Conservation (phyloP, 352 stramenopile genomes). For the Stramenopiles sp. region DNA sequence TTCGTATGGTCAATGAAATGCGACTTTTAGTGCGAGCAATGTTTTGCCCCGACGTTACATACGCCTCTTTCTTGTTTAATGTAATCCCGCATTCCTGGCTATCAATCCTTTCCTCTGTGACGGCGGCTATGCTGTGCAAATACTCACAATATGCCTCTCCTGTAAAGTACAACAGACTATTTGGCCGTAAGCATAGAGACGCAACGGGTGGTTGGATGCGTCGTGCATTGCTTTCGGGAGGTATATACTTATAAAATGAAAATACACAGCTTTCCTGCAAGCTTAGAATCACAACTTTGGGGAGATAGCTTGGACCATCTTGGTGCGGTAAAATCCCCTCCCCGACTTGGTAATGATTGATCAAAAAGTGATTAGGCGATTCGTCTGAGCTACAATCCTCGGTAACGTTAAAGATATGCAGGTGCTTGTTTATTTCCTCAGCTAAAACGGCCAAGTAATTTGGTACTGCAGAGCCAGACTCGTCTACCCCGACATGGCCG, state of each 20-base stretch:
- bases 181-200: neutral
- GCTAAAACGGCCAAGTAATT: neutral
- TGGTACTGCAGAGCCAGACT: neutral
- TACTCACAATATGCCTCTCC: neutral
- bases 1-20: neutral
- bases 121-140: neutral
- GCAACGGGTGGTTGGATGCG: neutral
- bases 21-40: neutral
- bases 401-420: neutral
- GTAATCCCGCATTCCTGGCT: neutral
- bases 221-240: neutral
- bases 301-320: neutral
- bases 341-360: neutral
- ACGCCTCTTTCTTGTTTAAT: neutral
- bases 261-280: neutral
- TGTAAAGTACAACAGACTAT: neutral
- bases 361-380: neutral
- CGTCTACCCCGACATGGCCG: neutral
- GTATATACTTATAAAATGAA: neutral
- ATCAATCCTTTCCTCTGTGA: neutral
- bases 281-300: neutral
- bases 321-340: neutral
- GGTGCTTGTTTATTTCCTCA: neutral
- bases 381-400: neutral
- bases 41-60: neutral